Evolutionary conservation across 345 rosid genomes (phyloP).

Genomic region (Microcos paniculata): DNA sequence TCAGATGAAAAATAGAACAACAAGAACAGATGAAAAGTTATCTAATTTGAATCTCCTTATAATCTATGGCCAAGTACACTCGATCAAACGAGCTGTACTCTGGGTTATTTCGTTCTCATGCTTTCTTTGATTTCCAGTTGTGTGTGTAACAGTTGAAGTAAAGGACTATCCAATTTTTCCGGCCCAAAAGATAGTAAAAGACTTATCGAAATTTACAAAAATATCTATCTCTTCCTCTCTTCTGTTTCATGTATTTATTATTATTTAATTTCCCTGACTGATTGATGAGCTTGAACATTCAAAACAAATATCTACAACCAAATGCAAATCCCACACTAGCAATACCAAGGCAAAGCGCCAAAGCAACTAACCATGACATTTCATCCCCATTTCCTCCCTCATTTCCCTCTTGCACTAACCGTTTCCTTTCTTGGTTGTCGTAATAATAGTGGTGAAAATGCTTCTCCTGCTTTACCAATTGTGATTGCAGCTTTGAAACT

Average conservation of each 20-base stretch:
- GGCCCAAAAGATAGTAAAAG: too few relatives aligned
- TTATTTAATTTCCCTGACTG: too few relatives aligned
- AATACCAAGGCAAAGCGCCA: conserved; percentile 47
- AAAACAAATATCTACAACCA: conserved; percentile 28
- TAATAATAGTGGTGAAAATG: not conserved
- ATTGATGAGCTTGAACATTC: conserved; percentile 3
- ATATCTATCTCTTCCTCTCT: not conserved
- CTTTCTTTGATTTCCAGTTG: too few relatives aligned
- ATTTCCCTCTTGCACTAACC: not conserved
- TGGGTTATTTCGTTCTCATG: too few relatives aligned
- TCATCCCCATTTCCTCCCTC: conserved; percentile 9
- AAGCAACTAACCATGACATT: conserved; percentile 34
- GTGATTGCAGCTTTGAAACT: conserved; percentile 29
- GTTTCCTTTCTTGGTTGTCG: not conserved
- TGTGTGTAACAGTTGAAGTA: not conserved
- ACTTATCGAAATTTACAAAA: too few relatives aligned
- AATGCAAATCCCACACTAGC: conserved; percentile 44
- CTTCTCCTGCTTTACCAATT: conserved; percentile 7
- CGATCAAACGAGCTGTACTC: too few relatives aligned
- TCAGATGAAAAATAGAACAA: not conserved
- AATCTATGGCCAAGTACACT: too few relatives aligned
- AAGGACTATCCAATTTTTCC: too few relatives aligned
- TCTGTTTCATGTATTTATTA: too few relatives aligned
- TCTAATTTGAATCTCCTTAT: too few relatives aligned
- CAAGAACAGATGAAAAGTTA: not conserved